Percentiles rank a stretch among this genome's conserved stretches.
Conservation (phyloP, 345 rosid genomes). For the Salix caprea region DNA sequence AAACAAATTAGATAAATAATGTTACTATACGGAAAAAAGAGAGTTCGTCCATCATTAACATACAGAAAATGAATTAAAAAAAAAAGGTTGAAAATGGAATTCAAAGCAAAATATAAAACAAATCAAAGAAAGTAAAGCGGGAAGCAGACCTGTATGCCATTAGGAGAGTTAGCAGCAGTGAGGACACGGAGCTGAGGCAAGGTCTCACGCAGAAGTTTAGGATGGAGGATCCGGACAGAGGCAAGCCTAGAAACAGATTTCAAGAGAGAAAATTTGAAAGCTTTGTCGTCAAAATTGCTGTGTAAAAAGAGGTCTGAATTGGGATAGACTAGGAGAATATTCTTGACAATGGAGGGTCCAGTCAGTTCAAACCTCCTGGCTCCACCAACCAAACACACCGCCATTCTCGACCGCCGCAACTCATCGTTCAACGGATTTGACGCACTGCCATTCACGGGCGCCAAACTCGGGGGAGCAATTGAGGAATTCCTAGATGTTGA, state of each 20-base stretch:
- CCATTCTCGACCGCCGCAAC: conserved; percentile 45
- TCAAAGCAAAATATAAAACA: not conserved
- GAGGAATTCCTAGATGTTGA: not conserved
- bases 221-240: conserved; percentile 64
- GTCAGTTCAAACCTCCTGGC: conserved; percentile 89
- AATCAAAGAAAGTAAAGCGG: too few species aligned
- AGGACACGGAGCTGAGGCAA: conserved; percentile 60
- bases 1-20: not conserved
- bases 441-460: not conserved
- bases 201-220: conserved; percentile 43
- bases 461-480: not conserved
- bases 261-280: conserved; percentile 65
- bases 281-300: conserved; percentile 62
- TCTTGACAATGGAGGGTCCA: conserved; percentile 78
- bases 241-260: conserved; percentile 61
- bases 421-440: not conserved
- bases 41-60: too few species aligned
- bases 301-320: conserved; percentile 83
- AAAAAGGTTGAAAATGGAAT: too few species aligned
- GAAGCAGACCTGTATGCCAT: conserved; percentile 72
- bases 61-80: too few species aligned
- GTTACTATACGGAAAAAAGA: not conserved
- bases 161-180: conserved; percentile 69
- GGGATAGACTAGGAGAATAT: conserved; percentile 55
- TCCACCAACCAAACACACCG: conserved; percentile 90